Evolutionary conservation across 108 stramenopile genomes (phyloP), one percentile per base, ranked within the genome.

Genomic region (Nitzschia sp.): DNA sequence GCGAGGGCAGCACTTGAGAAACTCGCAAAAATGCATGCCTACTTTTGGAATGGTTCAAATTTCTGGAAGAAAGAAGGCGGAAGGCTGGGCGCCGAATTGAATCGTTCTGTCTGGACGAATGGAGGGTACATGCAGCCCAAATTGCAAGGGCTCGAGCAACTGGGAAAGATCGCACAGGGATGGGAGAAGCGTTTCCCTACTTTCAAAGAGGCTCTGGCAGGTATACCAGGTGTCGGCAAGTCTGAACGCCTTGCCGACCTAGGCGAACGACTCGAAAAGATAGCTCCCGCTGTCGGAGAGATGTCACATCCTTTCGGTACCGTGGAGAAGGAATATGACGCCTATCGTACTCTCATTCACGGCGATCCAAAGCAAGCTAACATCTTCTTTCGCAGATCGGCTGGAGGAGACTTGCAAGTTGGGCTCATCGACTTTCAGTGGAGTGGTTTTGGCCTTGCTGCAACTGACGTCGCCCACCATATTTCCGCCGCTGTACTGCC

Each of bases 311-410:
- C 85, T 0, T 84, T 86, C 59, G 61, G 18, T 25, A 34, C 42
- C 1, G 32, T 13, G 5, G 45, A 72, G 0, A 65, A 59, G 15
- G 59, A 75, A 3, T 51, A 25, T 42, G 25, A 32, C 15, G 26
- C 59, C 9, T 83, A 81, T 53, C 78, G 82, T 17, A 91, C 89
- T 36, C 59, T 91, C 17, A 80, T 81, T 19, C 89, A 87, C 51
- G 89, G 89, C 2, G 89, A 91, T 76, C 83, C 86, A 0, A 91
- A 91, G 65, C 82, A 85, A 64, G 82, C 89, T 15, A 91, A 91
- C 45, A 56, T 91, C 28, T 76, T 91, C 63, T 84, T 91, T 47
- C 74, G 79, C 0, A 24, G 56, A 58, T 51, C 26, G 28, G 58
- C 34, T 17, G 63, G 56, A 23, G 53, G 34, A 46, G 61, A 54